These are phyloP conservation scores for Pythium coloratum DNA, from an alignment of 352 stramenopile species.

Conservation along the genomic window DNA sequence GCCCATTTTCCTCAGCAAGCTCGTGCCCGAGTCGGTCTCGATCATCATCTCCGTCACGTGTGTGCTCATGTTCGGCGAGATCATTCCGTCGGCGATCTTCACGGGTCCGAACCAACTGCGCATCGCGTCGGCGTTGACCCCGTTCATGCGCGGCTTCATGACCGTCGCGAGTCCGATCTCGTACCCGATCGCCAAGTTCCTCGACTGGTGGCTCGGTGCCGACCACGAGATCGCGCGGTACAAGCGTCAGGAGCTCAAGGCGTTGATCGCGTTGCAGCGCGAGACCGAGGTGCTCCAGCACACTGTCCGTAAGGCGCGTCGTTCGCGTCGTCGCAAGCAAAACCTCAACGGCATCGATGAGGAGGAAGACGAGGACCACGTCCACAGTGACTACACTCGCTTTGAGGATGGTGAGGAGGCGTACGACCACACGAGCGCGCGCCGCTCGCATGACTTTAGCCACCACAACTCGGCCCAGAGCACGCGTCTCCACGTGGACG, in stretches of 20 bases:
- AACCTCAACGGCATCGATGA: no score
- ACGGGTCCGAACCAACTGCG: conserved; percentile 93
- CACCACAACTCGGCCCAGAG: conserved; percentile 28
- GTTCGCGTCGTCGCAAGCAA: neutral
- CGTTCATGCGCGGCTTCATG: conserved; percentile 89
- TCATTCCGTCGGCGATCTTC: conserved; percentile 94
- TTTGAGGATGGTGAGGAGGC: neutral
- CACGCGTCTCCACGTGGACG: conserved; percentile 72
- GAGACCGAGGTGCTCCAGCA: conserved; percentile 41
- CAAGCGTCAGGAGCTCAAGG: conserved; percentile 90
- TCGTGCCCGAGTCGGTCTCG: conserved; percentile 85
- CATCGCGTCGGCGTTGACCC: conserved; percentile 81
- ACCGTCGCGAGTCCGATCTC: conserved; percentile 81
- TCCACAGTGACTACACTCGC: neutral
- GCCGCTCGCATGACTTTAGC: neutral
- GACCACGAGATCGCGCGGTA: conserved; percentile 76
- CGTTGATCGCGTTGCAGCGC: conserved; percentile 80
- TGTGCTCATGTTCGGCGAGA: conserved; percentile 97
- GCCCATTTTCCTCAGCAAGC: conserved; percentile 91
- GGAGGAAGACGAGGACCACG: neutral
- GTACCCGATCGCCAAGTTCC: conserved; percentile 88
- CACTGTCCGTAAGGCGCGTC: neutral
- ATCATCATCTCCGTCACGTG: conserved; percentile 94
- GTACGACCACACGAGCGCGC: neutral
- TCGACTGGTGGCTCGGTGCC: conserved; percentile 88